phyloP scores from a whole-genome alignment of 805 yeast genomes.

The Ogataea paradorogensis region DNA sequence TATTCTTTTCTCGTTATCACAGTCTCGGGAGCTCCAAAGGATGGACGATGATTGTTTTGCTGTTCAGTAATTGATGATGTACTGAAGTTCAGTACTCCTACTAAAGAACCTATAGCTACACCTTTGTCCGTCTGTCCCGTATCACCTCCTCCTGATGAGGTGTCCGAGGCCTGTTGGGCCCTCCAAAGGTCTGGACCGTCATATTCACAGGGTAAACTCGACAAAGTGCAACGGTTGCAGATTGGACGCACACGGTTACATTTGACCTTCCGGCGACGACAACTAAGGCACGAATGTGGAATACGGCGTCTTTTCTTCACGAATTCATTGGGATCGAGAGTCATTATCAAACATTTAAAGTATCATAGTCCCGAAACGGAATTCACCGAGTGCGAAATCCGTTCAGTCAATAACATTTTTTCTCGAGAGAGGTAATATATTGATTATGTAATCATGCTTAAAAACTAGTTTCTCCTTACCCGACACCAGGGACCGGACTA shows the following conservation, averaged over 20 bases:
- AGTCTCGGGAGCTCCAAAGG: too few species aligned
- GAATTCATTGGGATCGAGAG: neutral
- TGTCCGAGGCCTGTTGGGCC: neutral
- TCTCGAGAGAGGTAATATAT: neutral
- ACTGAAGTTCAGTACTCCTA: too few species aligned
- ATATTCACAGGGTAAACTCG: conserved; percentile 19
- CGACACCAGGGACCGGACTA: too few species aligned
- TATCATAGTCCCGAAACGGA: conserved; percentile 4
- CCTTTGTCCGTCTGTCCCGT: too few species aligned
- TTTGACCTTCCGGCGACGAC: conserved; percentile 25
- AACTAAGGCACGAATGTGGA: conserved; percentile 25
- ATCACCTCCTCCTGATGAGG: too few species aligned
- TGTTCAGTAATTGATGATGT: too few species aligned
- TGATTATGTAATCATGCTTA: neutral
- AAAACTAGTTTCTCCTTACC: too few species aligned
- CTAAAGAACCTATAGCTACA: too few species aligned
- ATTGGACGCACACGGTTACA: conserved; percentile 25
- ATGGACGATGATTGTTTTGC: too few species aligned
- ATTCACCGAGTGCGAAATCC: conserved; percentile 8
- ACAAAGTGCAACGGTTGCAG: conserved; percentile 20
- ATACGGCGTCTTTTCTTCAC: conserved; percentile 23
- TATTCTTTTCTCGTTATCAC: too few species aligned
- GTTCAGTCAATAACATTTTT: too few species aligned
- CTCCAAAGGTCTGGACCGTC: conserved; percentile 24
- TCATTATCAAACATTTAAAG: neutral